Conservation (phyloP, 169 alveolate genomes). For the Plasmodium billcollinsi region DNA sequence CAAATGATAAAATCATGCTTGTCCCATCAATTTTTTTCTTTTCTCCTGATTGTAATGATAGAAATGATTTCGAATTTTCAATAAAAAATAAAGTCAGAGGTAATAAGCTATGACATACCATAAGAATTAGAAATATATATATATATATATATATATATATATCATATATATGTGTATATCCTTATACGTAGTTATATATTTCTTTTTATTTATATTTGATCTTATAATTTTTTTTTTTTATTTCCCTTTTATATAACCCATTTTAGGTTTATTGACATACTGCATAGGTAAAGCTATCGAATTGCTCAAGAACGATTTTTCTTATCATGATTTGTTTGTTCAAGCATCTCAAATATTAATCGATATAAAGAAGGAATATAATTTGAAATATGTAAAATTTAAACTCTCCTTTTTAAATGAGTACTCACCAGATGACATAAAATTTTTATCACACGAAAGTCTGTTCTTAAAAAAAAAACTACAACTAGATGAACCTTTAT, state of each 20-base stretch:
- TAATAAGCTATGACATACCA: background rate
- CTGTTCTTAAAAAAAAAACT: slow-evolving; percentile 43
- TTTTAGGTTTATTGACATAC: slow-evolving; percentile 60
- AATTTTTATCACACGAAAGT: slow-evolving; percentile 73
- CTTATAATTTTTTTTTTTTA: background rate
- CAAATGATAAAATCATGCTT: background rate
- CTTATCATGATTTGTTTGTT: slow-evolving; percentile 69
- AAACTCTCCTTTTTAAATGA: slow-evolving; percentile 66
- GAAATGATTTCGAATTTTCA: slow-evolving; percentile 40
- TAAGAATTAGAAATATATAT: background rate
- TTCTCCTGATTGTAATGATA: slow-evolving; percentile 57
- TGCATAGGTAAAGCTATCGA: slow-evolving; percentile 51
- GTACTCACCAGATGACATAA: slow-evolving; percentile 73
- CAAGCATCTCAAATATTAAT: slow-evolving; percentile 43
- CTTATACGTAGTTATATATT: background rate
- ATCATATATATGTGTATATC: slow-evolving; percentile 3
- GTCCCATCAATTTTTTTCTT: slow-evolving; percentile 70
- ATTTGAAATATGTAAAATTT: slow-evolving; percentile 61
- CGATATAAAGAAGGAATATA: slow-evolving; percentile 50
- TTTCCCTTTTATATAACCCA: background rate
- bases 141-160: background rate
- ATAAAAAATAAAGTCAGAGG: slow-evolving; percentile 50
- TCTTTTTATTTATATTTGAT: background rate
- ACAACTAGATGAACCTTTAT: slow-evolving; percentile 45
- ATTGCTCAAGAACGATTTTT: slow-evolving; percentile 35